phyloP scores from a whole-genome alignment of 2,329 filamentous ascomycete genomes.

The Xylaria hypoxylon region DNA sequence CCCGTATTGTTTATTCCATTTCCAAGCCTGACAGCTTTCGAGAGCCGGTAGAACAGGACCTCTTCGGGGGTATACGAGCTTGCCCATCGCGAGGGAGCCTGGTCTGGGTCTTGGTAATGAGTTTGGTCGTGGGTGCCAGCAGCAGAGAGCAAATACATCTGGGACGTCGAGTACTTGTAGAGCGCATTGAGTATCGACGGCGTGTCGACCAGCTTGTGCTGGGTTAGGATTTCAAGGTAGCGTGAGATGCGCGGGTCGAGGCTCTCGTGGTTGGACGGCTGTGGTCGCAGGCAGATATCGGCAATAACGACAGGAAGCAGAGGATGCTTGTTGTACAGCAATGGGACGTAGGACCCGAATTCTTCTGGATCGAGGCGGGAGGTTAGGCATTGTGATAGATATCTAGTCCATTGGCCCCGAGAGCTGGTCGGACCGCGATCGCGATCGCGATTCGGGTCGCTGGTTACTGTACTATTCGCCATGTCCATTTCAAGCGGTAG shows the following conservation, averaged over 20 bases:
- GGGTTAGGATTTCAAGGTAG: conserved; percentile 69
- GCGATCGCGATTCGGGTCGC: conserved; percentile 20
- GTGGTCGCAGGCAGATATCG: conserved; percentile 69
- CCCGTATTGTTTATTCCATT: conserved; percentile 59
- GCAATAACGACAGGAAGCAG: conserved; percentile 64
- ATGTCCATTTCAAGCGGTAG: conserved; percentile 39
- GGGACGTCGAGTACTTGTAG: conserved; percentile 68
- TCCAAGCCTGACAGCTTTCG: conserved; percentile 80
- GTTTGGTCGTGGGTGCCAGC: conserved; percentile 40
- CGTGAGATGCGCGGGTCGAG: conserved; percentile 69
- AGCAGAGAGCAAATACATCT: conserved; percentile 51
- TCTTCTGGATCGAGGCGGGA: conserved; percentile 63
- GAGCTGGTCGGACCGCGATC: conserved; percentile 41
- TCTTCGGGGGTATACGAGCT: conserved; percentile 79
- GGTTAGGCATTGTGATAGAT: conserved; percentile 63
- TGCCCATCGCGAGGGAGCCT: conserved; percentile 59
- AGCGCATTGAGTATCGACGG: conserved; percentile 67
- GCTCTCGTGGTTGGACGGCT: conserved; percentile 58
- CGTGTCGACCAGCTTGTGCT: conserved; percentile 64
- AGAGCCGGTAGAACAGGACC: conserved; percentile 91
- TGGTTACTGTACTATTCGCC: conserved; percentile 38
- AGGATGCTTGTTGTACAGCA: conserved; percentile 64
- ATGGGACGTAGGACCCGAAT: conserved; percentile 64
- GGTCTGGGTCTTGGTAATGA: conserved; percentile 42
- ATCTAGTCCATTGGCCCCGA: conserved; percentile 61